phyloP scores from a whole-genome alignment of 2,329 filamentous ascomycete genomes.

The Penicillium sp. region DNA sequence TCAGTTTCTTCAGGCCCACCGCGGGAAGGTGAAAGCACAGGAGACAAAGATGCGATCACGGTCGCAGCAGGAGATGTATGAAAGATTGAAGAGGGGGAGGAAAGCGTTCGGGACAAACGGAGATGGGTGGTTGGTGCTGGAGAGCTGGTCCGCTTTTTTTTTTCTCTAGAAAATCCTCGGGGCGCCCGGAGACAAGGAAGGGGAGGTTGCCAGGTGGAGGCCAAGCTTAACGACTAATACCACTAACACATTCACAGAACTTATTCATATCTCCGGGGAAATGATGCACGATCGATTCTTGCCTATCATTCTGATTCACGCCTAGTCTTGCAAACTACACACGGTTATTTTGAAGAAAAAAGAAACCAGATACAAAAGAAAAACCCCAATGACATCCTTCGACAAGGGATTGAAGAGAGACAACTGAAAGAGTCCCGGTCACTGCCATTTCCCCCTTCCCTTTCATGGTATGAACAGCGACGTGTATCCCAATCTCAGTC shows the following conservation, averaged over 20 bases:
- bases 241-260: no score
- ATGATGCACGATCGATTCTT: no score
- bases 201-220: background rate
- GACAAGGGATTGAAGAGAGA: no score
- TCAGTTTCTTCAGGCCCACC: constrained; percentile 2
- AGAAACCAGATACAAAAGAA: background rate
- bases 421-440: no score
- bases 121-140: background rate
- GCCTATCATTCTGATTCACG: no score
- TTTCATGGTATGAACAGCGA: no score
- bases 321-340: no score
- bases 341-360: background rate
- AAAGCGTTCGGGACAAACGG: background rate
- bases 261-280: no score
- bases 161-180: background rate
- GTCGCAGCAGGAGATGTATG: background rate
- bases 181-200: constrained; percentile 4
- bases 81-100: background rate
- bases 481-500: no score
- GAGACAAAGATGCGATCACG: background rate
- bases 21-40: constrained; percentile 2
- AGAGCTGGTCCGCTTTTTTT: background rate
- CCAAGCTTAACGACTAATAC: no score
- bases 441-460: no score
- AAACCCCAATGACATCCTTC: no score